phyloP scores from a whole-genome alignment of 805 yeast species.

The Ogataea trehalophila region DNA sequence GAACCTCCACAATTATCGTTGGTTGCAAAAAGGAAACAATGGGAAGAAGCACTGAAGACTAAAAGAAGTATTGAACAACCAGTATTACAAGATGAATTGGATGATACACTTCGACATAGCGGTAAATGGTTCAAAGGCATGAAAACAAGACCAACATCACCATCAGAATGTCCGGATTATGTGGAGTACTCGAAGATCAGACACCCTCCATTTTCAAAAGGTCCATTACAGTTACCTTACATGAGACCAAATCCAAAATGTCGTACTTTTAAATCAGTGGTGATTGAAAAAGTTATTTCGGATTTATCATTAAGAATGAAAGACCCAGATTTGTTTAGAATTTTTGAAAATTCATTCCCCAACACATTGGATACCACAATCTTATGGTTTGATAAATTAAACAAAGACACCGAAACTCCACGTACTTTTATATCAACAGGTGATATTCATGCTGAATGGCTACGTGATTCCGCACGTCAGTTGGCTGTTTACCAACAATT shows the following conservation, averaged over 20 bases:
- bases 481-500: slow-evolving; percentile 69
- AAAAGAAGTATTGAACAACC: neutral
- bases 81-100: neutral
- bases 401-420: slow-evolving; percentile 29
- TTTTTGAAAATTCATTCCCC: slow-evolving; percentile 80
- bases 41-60: neutral
- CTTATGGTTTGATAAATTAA: slow-evolving; percentile 51
- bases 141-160: neutral
- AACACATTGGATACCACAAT: slow-evolving; percentile 87
- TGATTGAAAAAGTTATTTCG: slow-evolving; percentile 55
- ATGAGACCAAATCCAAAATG: slow-evolving; percentile 74
- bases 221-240: slow-evolving; percentile 53
- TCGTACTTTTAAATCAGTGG: slow-evolving; percentile 62
- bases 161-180: slow-evolving; percentile 52
- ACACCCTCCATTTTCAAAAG: slow-evolving; percentile 57
- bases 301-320: slow-evolving; percentile 46
- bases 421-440: slow-evolving; percentile 84
- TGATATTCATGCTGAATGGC: slow-evolving; percentile 92
- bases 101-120: neutral
- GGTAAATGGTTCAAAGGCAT: slow-evolving; percentile 21
- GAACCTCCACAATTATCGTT: no score
- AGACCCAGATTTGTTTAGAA: slow-evolving; percentile 64
- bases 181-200: slow-evolving; percentile 48
- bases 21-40: neutral
- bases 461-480: slow-evolving; percentile 83